Percentiles rank a stretch among this genome's conserved stretches.
phyloP scores from a whole-genome alignment of 73 alveolate genomes.

The Loxodes magnus region DNA sequence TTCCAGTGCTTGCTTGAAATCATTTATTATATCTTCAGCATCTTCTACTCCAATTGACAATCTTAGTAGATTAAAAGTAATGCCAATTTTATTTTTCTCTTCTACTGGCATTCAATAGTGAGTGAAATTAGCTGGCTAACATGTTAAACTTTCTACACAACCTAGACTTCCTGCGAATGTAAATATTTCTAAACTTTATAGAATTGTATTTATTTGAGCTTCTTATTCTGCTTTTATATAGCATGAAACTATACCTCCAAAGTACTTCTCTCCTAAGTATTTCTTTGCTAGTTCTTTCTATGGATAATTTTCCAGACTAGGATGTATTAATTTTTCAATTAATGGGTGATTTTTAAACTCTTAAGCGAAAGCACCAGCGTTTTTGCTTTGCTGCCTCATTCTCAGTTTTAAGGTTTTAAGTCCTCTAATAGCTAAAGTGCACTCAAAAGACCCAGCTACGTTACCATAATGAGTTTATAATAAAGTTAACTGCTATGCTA shows the following conservation, averaged over 20 bases:
- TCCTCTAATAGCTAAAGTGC: constrained; percentile 65
- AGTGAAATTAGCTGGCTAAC: constrained; percentile 82
- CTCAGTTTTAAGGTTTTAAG: constrained; percentile 52
- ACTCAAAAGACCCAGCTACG: constrained; percentile 54
- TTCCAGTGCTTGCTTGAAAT: constrained; percentile 73
- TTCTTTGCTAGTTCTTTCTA: constrained; percentile 46
- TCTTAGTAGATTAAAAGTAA: constrained; percentile 70
- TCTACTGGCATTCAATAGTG: constrained; percentile 81
- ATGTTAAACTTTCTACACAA: constrained; percentile 78
- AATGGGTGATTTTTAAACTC: constrained; percentile 44
- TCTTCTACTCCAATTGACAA: constrained; percentile 84
- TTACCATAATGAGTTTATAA: constrained; percentile 55
- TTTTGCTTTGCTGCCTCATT: constrained; percentile 38
- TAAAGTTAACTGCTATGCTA: no score
- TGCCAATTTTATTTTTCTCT: constrained; percentile 70
- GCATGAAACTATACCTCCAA: constrained; percentile 77
- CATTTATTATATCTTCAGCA: constrained; percentile 68
- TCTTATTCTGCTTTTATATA: constrained; percentile 68
- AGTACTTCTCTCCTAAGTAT: constrained; percentile 57
- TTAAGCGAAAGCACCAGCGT: constrained; percentile 58
- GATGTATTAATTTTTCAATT: constrained; percentile 55
- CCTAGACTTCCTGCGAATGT: constrained; percentile 86
- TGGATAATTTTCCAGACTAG: constrained; percentile 45
- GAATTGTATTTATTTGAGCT: constrained; percentile 55
- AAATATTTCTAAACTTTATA: constrained; percentile 57